Evolutionary conservation across 257 asterid species (phyloP).

Genomic region (Cinchona pubescens): DNA sequence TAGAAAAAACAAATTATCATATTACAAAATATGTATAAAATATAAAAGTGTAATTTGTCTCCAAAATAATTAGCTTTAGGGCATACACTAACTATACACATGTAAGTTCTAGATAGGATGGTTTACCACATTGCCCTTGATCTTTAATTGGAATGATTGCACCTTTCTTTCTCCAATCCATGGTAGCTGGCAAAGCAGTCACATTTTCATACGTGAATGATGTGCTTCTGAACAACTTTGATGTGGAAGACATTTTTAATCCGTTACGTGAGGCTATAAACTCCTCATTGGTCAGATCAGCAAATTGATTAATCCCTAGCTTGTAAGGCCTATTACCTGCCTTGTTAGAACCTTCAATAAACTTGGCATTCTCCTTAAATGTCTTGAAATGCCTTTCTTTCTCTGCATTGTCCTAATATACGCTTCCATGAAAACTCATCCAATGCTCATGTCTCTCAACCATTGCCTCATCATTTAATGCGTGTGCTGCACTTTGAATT

Average conservation of each 20-base stretch:
- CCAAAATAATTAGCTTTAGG: too few species aligned
- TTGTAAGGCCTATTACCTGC: conserved; percentile 18
- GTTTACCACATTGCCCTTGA: conserved; percentile 18
- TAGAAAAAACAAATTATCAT: too few species aligned
- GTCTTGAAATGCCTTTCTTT: conserved; percentile 18
- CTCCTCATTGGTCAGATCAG: conserved; percentile 26
- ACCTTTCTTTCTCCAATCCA: conserved; percentile 21
- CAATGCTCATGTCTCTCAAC: conserved; percentile 11
- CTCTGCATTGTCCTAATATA: conserved; percentile 3
- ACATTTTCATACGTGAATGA: conserved; percentile 16
- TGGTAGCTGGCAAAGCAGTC: conserved; percentile 4
- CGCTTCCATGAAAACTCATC: conserved; percentile 12
- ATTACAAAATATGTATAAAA: too few species aligned
- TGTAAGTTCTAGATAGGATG: too few species aligned
- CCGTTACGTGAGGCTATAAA: conserved; percentile 13
- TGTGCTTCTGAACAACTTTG: background rate
- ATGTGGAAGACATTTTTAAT: background rate
- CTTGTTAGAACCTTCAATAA: conserved; percentile 10
- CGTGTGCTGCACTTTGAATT: conserved; percentile 8
- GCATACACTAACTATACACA: too few species aligned
- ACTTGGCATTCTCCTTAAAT: conserved; percentile 12
- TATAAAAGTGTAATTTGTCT: too few species aligned
- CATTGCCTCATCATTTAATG: background rate
- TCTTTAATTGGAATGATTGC: conserved; percentile 22
- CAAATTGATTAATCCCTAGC: conserved; percentile 23